Evolutionary conservation across 1,284 basidiomycete genomes (phyloP).

Genomic region (Boletellus sp.): DNA sequence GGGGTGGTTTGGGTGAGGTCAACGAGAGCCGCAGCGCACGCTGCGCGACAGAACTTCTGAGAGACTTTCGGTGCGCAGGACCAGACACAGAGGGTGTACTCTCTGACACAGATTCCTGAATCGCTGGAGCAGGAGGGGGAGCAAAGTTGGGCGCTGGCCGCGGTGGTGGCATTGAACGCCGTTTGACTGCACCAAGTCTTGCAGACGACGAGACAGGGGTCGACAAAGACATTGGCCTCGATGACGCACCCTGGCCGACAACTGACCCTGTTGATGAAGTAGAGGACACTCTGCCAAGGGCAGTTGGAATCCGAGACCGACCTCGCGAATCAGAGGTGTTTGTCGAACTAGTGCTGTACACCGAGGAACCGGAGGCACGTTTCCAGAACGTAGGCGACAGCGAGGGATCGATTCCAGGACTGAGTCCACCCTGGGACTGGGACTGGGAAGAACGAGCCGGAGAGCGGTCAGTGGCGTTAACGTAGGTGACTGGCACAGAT

Average conservation of each 20-base stretch:
- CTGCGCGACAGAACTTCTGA: slow-evolving; percentile 51
- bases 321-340: slow-evolving; percentile 46
- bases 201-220: slow-evolving; percentile 12
- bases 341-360: slow-evolving; percentile 46
- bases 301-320: slow-evolving; percentile 18
- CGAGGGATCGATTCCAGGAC: slow-evolving; percentile 47
- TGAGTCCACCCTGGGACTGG: slow-evolving; percentile 34
- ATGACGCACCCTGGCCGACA: slow-evolving; percentile 3
- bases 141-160: slow-evolving; percentile 66
- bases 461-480: slow-evolving; percentile 31
- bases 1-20: slow-evolving; percentile 60
- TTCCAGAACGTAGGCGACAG: slow-evolving; percentile 54
- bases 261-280: slow-evolving; percentile 9
- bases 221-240: slow-evolving; percentile 22
- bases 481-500: slow-evolving; percentile 36
- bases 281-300: slow-evolving; percentile 8
- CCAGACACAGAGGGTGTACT: slow-evolving; percentile 39
- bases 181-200: slow-evolving; percentile 38
- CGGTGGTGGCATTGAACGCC: slow-evolving; percentile 63
- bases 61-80: slow-evolving; percentile 40
- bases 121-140: slow-evolving; percentile 59
- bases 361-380: slow-evolving; percentile 54
- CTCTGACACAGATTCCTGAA: slow-evolving; percentile 26
- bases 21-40: slow-evolving; percentile 58
- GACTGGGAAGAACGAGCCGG: slow-evolving; percentile 43